Evolutionary conservation across 768 basidiomycete genomes (phyloP), one percentile per base, ranked within the genome.

Genomic region (Psilocybe azurescens): DNA sequence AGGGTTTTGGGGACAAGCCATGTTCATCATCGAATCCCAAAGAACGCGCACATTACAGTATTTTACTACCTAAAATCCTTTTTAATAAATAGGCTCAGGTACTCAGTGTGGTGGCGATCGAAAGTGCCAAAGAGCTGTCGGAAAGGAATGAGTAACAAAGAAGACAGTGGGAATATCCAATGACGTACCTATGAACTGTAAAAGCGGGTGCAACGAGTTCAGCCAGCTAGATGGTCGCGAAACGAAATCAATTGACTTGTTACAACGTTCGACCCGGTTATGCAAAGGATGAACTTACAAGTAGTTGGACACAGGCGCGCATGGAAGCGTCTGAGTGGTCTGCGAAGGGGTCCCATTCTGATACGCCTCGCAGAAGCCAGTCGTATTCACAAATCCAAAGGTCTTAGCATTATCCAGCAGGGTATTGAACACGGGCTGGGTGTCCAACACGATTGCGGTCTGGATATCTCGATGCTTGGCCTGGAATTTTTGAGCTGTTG

Each of bases 281-380:
- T 44, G 41, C 14, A 4, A 28, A 11, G 14, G 58, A 38, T 38
- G 5, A 13, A 78, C 85, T 76, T 68, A 87, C 87, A 89, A 89
- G 69, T 88, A 89, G 51, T 77, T 87, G 18, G 84, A 86, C 30
- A 85, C 87, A 2, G 87, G 88, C 13, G 85, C 86, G 69, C 85
- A 89, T 2, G 82, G 82, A 6, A 78, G 70, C 11, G 81, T 77
- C 72, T 88, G 85, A 41, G 86, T 86, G n/a, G 81, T 84, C 48
- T 56, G 63, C 8, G 77, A 72, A 5, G 83, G 78, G 0, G 85
- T 86, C 9, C 87, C 87, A 65, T 84, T 85, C 69, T 84, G 73
- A 70, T 89, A 89, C 2, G 81, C 84, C 29, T 78, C 77, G 67
- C 86, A 87, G 60, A 75, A 89, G 3, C 87, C 87, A 1, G 86